Base-by-base conservation (phyloP, 257 asterid genomes). In the Scutellaria barbata region DNA sequence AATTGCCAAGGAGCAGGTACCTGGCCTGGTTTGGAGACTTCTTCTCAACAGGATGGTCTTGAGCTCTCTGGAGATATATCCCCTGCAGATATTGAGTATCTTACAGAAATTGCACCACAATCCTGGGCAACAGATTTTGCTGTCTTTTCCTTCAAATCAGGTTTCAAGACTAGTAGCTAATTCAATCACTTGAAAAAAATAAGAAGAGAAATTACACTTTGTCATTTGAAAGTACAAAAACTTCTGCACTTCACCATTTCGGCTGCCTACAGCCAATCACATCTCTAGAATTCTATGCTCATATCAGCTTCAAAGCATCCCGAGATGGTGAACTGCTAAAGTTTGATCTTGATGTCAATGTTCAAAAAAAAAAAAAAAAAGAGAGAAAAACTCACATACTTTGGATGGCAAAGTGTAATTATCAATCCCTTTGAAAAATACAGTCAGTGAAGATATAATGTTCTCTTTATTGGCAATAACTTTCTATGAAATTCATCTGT, bases 1-100 rank as follows among this genome's bases (percentile, higher is more conserved):
- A 86, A 84, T 60, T 86, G 89, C 76, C 92, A 84, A 82, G 88
- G 92, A 71, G 87, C 87, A 12, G 89, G 85, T 55, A 69, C 76
- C 40, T 86, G 88, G 89, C 87, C 83, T 5, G 83, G 89, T 54
- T 16, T 86, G 64, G 81, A 80, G 25, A 63, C 17, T 58, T 40
- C 63, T 1, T 22, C n/a, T 47, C 76, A 73, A 64, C 33, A 5
- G 46, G 66, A 59, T 17, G 63, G 16, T 18, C 40, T 71, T 41
- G 80, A 80, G 66, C 66, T 85, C 35, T 70, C 81, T 0, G 88
- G 90, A 59, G 56, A 72, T 2, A 64, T 87, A 55, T 83, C 84
- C 25, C 85, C 86, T 14, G 55, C 86, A 14, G 86, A 87, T 74
- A 79, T 85, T 2, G 86, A 87, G 33, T 76, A 59, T 71, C 78